Base-by-base conservation (phyloP, 495 filamentous ascomycete species). In the Articulospora tetracladia region DNA sequence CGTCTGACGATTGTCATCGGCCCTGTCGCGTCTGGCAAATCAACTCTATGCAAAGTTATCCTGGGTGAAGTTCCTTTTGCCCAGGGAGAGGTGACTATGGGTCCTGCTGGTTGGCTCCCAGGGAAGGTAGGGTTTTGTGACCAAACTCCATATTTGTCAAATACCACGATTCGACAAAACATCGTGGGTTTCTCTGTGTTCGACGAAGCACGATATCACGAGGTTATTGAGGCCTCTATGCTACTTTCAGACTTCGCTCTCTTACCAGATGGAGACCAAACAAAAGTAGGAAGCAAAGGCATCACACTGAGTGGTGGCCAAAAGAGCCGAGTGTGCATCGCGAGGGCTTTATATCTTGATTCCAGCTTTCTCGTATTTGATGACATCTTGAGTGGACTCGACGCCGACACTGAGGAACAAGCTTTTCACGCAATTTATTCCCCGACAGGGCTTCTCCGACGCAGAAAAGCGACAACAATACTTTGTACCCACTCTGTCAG, bases 281-380 rank as follows among this genome's bases (percentile, higher is more conserved):
- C 83, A 1, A n/a, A 27, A 30, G 83, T 86, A 63, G 84, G 83
- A 24, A 83, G 78, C 66, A 80, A 79, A 61, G 85, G 83, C 1
- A 72, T 83, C 44, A 73, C 72, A 12, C 72, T 87, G 22, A 64
- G 61, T 54, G 83, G 83, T 20, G 84, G 27, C 0, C 87, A 90
- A 62, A 83, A 81, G 60, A 86, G 90, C 63, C 75, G 86, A 2
- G 76, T 90, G 49, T 76, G 80, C 11, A 70, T 87, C 10, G 84
- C 85, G 28, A 72, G 85, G 26, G 82, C 81, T 46, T 70, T 85
- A 3, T 87, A 88, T 65, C 68, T 81, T 8, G 64, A 79, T n/a
- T 70, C 75, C n/a, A 74, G 79, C 46, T 65, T 85, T 11, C 65
- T 83, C 23, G 70, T 87, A 10, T 67, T 87, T 1, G 84, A 86